These are phyloP conservation scores for Corynascus novoguineensis DNA, from an alignment of 495 filamentous ascomycete genomes.

Conservation along the genomic window DNA sequence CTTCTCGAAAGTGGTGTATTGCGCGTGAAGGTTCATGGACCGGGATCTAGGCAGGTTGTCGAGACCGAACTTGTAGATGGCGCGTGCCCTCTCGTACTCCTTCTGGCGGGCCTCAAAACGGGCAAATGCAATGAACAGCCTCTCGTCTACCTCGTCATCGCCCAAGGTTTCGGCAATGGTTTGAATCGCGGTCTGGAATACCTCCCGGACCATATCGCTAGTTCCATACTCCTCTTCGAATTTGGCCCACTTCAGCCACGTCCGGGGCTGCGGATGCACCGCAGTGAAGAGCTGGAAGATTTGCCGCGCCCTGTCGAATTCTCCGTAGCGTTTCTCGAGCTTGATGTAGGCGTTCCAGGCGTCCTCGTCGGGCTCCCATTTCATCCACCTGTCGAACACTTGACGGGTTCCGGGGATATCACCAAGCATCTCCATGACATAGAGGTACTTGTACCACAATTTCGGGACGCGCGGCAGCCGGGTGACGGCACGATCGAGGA, in stretches of 20 bases:
- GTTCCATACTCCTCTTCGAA: constrained; percentile 96
- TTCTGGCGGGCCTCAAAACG: constrained; percentile 89
- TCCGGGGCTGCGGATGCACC: constrained; percentile 90
- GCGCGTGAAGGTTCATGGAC: constrained; percentile 77
- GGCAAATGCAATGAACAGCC: constrained; percentile 87
- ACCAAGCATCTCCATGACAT: constrained; percentile 95
- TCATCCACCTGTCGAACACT: constrained; percentile 97
- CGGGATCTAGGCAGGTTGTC: constrained; percentile 86
- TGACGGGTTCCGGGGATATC: constrained; percentile 90
- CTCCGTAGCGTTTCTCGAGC: constrained; percentile 88
- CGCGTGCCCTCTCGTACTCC: constrained; percentile 90
- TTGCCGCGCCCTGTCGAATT: constrained; percentile 75
- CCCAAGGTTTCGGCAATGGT: constrained; percentile 85
- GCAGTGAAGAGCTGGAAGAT: constrained; percentile 89
- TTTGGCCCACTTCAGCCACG: constrained; percentile 98
- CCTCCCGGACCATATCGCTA: constrained; percentile 83
- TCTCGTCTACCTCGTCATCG: constrained; percentile 95
- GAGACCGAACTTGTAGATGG: constrained; percentile 94
- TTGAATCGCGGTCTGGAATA: constrained; percentile 85
- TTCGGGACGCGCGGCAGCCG: constrained; percentile 88
- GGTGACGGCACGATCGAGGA: constrained; percentile 91
- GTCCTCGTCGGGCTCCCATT: constrained; percentile 93
- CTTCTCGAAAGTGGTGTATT: constrained; percentile 97
- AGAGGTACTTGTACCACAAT: constrained; percentile 98
- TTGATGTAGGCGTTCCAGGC: constrained; percentile 97